A percentile compares a stretch with the other conserved stretches of the same genome.
These are phyloP conservation scores for Acacia acuminata DNA, from an alignment of 306 rosid species.

Conservation along the genomic window DNA sequence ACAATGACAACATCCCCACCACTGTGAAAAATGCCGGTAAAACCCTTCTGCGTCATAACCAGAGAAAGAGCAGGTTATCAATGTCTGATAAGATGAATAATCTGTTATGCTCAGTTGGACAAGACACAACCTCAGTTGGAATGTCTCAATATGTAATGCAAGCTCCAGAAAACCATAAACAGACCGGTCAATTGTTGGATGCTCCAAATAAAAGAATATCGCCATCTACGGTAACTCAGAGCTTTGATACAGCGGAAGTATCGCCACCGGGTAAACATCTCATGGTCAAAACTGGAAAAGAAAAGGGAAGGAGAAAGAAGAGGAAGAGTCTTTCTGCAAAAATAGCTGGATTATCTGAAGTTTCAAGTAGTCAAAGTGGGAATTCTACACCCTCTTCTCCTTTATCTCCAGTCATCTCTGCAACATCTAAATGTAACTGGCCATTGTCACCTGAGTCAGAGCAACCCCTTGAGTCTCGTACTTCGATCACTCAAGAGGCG, in stretches of 20 bases:
- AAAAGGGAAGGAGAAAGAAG: conserved; percentile 69
- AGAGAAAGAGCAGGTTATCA: conserved; percentile 47
- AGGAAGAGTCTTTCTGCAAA: conserved; percentile 63
- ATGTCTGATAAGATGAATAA: conserved; percentile 44
- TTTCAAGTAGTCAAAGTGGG: conserved; percentile 96
- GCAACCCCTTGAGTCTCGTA: conserved; percentile 48
- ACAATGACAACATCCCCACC: conserved; percentile 39
- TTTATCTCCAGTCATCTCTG: conserved; percentile 58
- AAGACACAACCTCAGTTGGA: conserved; percentile 36
- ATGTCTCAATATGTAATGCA: not conserved
- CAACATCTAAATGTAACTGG: conserved; percentile 54
- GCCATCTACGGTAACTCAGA: conserved; percentile 36
- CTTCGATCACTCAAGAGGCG: conserved; percentile 38
- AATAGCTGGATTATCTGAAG: conserved; percentile 62
- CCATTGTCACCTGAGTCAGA: conserved; percentile 49
- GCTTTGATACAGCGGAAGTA: conserved; percentile 44
- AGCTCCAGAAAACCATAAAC: conserved; percentile 32
- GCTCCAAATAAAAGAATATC: conserved; percentile 39
- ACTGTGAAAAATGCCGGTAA: conserved; percentile 38
- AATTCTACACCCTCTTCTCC: conserved; percentile 97
- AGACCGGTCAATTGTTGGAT: conserved; percentile 34
- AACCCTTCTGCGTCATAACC: conserved; percentile 36
- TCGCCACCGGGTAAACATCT: conserved; percentile 55
- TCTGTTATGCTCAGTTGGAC: conserved; percentile 34
- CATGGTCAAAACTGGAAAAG: conserved; percentile 69